A percentile compares a stretch with the other conserved stretches of the same genome.
Evolutionary conservation across 202 grass and related monocot species (phyloP).

Genomic region (Brachypodium distachyon): DNA sequence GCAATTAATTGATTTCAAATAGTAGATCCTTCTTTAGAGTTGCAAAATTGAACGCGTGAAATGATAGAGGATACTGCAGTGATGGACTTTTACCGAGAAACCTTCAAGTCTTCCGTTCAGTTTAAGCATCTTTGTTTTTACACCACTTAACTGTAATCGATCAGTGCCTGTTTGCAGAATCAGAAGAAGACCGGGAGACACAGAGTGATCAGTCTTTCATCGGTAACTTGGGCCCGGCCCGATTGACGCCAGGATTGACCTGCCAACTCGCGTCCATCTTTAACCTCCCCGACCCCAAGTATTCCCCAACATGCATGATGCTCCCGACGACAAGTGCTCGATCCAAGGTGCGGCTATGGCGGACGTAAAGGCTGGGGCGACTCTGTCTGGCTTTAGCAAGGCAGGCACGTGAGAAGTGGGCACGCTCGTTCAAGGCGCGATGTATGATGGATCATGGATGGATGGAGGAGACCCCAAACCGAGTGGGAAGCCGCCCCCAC

Average conservation of each 20-base stretch:
- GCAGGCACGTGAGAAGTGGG: constrained; percentile 29
- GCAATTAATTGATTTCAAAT: no score
- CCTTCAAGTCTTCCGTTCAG: not conserved
- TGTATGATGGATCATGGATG: no score
- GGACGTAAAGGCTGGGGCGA: constrained; percentile 7
- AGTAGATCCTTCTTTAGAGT: not conserved
- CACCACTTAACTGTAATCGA: not conserved
- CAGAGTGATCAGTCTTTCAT: not conserved
- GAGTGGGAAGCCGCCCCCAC: not conserved
- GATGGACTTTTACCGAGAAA: no score
- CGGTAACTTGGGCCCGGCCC: not conserved
- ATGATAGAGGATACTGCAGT: not conserved
- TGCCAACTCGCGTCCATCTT: not conserved
- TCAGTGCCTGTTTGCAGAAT: not conserved
- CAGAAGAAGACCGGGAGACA: not conserved
- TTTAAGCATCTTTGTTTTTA: not conserved
- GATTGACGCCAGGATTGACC: not conserved
- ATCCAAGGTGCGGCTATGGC: constrained; percentile 9
- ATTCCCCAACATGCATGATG: not conserved
- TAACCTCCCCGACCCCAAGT: not conserved
- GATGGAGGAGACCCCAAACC: not conserved
- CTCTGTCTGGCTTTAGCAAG: constrained; percentile 1
- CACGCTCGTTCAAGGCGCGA: not conserved
- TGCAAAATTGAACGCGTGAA: not conserved
- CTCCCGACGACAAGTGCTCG: not conserved